Conservation (phyloP, 139 green algal genomes). For the Chlorella vulgaris region DNA sequence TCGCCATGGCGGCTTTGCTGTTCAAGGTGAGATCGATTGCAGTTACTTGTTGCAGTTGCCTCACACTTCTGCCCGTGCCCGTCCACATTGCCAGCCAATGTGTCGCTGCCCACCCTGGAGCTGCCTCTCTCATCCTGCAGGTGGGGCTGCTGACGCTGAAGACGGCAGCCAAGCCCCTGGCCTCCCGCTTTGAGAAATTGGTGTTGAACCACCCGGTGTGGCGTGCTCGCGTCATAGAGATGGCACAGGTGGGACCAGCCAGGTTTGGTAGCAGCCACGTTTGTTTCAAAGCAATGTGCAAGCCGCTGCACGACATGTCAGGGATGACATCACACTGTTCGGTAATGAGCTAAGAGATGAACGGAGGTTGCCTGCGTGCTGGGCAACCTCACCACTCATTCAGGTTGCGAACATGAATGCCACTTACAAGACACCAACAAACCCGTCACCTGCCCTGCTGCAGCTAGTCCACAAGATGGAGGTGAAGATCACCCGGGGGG, state of each 20-base stretch:
- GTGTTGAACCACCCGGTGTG: constrained; percentile 65
- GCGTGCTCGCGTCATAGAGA: constrained; percentile 52
- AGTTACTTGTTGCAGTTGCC: neutral
- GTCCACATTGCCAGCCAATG: neutral
- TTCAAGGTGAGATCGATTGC: constrained; percentile 53
- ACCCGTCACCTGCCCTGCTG: neutral
- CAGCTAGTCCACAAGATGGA: constrained; percentile 50
- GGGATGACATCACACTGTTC: no score
- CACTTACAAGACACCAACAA: no score
- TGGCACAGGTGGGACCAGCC: constrained; percentile 53
- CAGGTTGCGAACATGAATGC: no score
- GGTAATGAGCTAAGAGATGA: no score
- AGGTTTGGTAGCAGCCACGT: neutral
- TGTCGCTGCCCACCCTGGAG: neutral
- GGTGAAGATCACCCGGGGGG: constrained; percentile 72
- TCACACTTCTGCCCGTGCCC: neutral
- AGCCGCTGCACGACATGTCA: no score
- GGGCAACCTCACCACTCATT: no score
- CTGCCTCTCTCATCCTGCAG: neutral
- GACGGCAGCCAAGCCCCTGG: constrained; percentile 68
- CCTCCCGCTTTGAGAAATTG: constrained; percentile 63
- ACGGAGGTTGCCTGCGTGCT: no score
- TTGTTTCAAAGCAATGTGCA: no score
- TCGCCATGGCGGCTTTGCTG: constrained; percentile 42
- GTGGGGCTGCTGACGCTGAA: constrained; percentile 51